phyloP scores from a whole-genome alignment of 495 filamentous ascomycete genomes.

The Lichina pygmaea region DNA sequence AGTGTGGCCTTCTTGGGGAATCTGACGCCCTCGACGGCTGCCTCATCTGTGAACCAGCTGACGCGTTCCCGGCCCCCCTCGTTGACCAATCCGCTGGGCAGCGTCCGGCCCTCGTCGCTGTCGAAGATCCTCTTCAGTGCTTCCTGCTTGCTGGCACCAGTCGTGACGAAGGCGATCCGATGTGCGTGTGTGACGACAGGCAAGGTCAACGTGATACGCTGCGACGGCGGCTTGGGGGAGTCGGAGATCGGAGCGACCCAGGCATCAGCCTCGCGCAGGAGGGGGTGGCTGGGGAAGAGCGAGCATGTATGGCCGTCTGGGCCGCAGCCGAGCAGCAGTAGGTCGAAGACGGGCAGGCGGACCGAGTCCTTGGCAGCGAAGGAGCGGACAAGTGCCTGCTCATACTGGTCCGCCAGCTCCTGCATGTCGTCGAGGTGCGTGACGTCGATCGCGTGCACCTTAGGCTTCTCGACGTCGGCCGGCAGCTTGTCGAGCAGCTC shows the following conservation, averaged over 20 bases:
- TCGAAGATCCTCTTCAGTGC: slow-evolving; percentile 83
- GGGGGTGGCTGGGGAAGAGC: slow-evolving; percentile 69
- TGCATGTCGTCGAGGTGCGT: slow-evolving; percentile 53
- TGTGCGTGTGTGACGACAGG: slow-evolving; percentile 67
- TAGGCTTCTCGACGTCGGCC: slow-evolving; percentile 29
- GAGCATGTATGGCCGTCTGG: slow-evolving; percentile 96
- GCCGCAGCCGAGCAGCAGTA: slow-evolving; percentile 75
- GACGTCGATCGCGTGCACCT: slow-evolving; percentile 51
- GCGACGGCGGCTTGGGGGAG: slow-evolving; percentile 79
- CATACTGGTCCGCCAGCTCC: slow-evolving; percentile 82
- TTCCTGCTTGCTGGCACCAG: slow-evolving; percentile 67
- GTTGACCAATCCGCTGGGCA: slow-evolving; percentile 78
- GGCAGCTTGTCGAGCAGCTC: slow-evolving; percentile 78
- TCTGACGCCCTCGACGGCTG: slow-evolving; percentile 56
- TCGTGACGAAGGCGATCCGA: slow-evolving; percentile 73
- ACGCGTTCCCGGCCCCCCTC: slow-evolving; percentile 54
- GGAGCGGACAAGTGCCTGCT: slow-evolving; percentile 56
- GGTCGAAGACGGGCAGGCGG: slow-evolving; percentile 78
- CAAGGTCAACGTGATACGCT: slow-evolving; percentile 72
- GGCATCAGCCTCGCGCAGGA: slow-evolving; percentile 66
- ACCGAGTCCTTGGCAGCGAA: slow-evolving; percentile 72
- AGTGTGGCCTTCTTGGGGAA: slow-evolving; percentile 25
- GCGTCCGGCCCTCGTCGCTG: slow-evolving; percentile 36
- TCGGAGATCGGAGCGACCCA: slow-evolving; percentile 83
- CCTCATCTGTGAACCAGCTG: slow-evolving; percentile 78